Conservation (phyloP, 148 eudicot genomes). For the Rheum nobile region DNA sequence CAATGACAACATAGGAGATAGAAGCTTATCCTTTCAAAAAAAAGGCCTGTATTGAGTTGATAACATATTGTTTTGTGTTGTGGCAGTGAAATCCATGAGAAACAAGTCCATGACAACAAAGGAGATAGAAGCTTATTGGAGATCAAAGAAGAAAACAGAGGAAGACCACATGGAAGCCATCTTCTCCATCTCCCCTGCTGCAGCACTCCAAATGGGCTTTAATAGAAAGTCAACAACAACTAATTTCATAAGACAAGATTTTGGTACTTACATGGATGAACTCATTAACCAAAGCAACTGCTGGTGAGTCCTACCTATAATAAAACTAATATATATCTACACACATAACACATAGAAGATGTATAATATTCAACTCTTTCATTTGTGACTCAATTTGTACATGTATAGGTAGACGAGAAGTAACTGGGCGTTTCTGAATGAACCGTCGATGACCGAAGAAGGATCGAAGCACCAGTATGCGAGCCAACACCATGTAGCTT, state of each 20-base stretch:
- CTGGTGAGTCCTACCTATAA: background rate
- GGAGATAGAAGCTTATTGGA: constrained; percentile 49
- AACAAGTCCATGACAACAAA: constrained; percentile 38
- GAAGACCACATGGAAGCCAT: constrained; percentile 24
- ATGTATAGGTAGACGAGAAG: constrained; percentile 46
- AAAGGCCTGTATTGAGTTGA: too few species aligned
- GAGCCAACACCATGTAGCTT: too few species aligned
- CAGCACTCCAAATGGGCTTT: too few species aligned
- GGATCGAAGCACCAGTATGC: constrained; percentile 21
- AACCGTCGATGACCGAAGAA: constrained; percentile 37
- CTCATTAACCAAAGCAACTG: background rate
- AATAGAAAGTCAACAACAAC: background rate
- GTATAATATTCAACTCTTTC: too few species aligned
- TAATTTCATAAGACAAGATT: background rate
- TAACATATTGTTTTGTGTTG: background rate
- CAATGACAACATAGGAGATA: too few species aligned
- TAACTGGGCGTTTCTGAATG: constrained; percentile 44
- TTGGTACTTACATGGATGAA: background rate
- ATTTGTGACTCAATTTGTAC: too few species aligned
- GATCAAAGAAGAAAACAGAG: constrained; percentile 27
- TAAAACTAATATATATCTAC: too few species aligned
- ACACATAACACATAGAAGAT: too few species aligned
- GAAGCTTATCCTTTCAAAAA: too few species aligned
- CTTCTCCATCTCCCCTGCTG: too few species aligned
- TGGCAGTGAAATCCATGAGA: constrained; percentile 31